phyloP scores from a whole-genome alignment of 2,329 filamentous ascomycete species.

The Coniochaeta ligniaria region DNA sequence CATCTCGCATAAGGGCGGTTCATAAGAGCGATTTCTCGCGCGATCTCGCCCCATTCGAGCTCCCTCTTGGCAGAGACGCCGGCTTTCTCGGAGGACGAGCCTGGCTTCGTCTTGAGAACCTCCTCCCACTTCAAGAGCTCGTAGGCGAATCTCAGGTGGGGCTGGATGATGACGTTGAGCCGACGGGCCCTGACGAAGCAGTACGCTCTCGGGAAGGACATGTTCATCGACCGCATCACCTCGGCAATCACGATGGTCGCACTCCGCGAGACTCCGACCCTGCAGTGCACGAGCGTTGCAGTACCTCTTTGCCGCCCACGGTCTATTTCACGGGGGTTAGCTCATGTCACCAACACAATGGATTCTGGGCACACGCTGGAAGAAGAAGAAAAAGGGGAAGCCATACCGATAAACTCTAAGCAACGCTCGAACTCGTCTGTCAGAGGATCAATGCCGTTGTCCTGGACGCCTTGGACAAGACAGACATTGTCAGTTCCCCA shows the following conservation, averaged over 20 bases:
- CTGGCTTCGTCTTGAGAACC: conserved; percentile 48
- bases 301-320: conserved; percentile 68
- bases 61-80: conserved; percentile 54
- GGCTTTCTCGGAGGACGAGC: conserved; percentile 30
- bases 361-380: neutral
- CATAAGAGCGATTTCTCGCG: conserved; percentile 89
- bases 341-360: neutral
- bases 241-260: conserved; percentile 99
- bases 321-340: conserved; percentile 42
- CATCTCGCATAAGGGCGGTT: conserved; percentile 84
- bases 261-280: conserved; percentile 89
- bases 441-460: conserved; percentile 92
- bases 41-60: conserved; percentile 84
- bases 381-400: neutral
- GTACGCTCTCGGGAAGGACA: conserved; percentile 89
- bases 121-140: conserved; percentile 97
- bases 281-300: conserved; percentile 90
- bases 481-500: conserved; percentile 78
- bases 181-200: conserved; percentile 90
- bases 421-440: conserved; percentile 80
- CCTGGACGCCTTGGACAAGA: conserved; percentile 79
- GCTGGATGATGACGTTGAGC: conserved; percentile 96
- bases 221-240: conserved; percentile 74
- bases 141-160: conserved; percentile 89
- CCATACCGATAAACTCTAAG: conserved; percentile 84